A percentile compares a stretch with the other conserved stretches of the same genome.
Evolutionary conservation across 2,329 filamentous ascomycete genomes (phyloP).

Genomic region (Amphichorda felina): DNA sequence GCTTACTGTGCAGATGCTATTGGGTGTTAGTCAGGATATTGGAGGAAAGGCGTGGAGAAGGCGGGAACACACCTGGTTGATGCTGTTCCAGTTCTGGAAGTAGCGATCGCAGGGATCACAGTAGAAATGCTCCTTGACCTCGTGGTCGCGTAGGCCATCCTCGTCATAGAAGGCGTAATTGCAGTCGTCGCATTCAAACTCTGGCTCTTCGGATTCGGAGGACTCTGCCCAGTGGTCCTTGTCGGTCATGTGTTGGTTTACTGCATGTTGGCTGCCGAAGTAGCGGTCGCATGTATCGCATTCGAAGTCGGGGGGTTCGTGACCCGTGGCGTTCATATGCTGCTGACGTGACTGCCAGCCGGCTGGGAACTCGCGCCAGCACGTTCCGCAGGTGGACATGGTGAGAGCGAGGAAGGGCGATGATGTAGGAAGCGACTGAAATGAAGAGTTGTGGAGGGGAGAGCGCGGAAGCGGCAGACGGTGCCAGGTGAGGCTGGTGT

Average conservation of each 20-base stretch:
- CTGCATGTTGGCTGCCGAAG: background rate
- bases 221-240: slow-evolving; percentile 1
- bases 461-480: too few species aligned
- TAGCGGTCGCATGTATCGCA: slow-evolving; percentile 4
- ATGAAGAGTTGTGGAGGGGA: too few species aligned
- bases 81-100: slow-evolving; percentile 2
- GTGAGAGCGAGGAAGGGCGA: too few species aligned
- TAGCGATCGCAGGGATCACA: slow-evolving; percentile 2
- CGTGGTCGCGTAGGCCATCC: slow-evolving; percentile 2
- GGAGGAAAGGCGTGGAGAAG: background rate
- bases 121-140: slow-evolving; percentile 3
- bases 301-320: slow-evolving; percentile 3
- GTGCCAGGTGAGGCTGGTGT: too few species aligned
- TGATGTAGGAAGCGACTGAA: too few species aligned
- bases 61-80: slow-evolving; percentile 1
- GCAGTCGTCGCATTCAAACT: slow-evolving; percentile 1
- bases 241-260: slow-evolving; percentile 1
- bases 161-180: slow-evolving; percentile 1
- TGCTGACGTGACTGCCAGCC: slow-evolving; percentile 6
- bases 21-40: background rate
- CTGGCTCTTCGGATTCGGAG: background rate
- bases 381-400: slow-evolving; percentile 4
- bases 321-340: slow-evolving; percentile 6
- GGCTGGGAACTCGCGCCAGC: slow-evolving; percentile 6
- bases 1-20: slow-evolving; percentile 43